These are phyloP conservation scores for Coniferiporia sulphurascens DNA, from an alignment of 1,284 basidiomycete species.

Conservation along the genomic window DNA sequence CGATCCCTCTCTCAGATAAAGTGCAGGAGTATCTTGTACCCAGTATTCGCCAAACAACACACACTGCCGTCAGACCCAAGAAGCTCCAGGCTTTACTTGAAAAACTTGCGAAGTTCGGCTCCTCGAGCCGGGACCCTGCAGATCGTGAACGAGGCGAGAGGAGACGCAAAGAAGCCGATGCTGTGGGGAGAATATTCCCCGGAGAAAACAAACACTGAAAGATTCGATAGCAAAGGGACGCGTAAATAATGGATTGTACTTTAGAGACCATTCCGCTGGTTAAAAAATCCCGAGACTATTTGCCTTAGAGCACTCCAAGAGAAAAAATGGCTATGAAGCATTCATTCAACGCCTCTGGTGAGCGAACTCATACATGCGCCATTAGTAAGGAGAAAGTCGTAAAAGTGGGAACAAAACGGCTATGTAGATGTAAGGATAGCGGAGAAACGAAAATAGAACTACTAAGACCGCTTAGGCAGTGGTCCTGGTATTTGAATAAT, in stretches of 20 bases:
- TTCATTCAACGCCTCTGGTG: slow-evolving; percentile 14
- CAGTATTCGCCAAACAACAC: slow-evolving; percentile 67
- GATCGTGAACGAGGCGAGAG: slow-evolving; percentile 26
- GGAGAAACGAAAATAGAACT: slow-evolving; percentile 3
- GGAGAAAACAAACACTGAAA: slow-evolving; percentile 10
- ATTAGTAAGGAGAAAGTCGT: not conserved
- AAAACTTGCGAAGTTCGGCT: slow-evolving; percentile 71
- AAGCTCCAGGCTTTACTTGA: slow-evolving; percentile 73
- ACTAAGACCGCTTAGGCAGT: not conserved
- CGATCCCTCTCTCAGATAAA: slow-evolving; percentile 68
- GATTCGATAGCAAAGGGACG: not conserved
- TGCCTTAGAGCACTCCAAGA: slow-evolving; percentile 6
- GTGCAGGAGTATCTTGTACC: slow-evolving; percentile 80
- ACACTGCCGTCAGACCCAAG: slow-evolving; percentile 67
- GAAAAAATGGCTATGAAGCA: slow-evolving; percentile 5
- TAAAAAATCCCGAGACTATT: not conserved
- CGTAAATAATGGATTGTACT: slow-evolving; percentile 12
- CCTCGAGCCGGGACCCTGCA: slow-evolving; percentile 51
- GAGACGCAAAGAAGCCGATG: slow-evolving; percentile 17
- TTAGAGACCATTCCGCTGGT: slow-evolving; percentile 8
- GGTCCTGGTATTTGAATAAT: not conserved
- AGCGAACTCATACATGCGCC: slow-evolving; percentile 17
- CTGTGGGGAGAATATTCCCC: slow-evolving; percentile 16
- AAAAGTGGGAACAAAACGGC: not conserved
- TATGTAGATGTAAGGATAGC: slow-evolving; percentile 7